A percentile compares a stretch with the other conserved stretches of the same genome.
These are phyloP conservation scores for Tricladium varicosporioides DNA, from an alignment of 2,329 filamentous ascomycete species.

Conservation along the genomic window DNA sequence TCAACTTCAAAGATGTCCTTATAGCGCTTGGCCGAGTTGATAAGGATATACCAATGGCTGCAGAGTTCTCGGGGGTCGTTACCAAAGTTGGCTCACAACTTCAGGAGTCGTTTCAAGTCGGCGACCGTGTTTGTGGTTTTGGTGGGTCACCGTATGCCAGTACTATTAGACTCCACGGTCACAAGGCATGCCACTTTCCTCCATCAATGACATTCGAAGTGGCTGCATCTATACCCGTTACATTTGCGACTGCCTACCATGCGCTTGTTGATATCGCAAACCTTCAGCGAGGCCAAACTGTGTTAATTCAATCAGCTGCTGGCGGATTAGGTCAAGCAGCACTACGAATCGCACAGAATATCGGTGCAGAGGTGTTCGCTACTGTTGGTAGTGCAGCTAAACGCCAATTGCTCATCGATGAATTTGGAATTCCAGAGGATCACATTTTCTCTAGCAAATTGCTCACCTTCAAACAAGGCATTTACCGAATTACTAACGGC, in stretches of 20 bases:
- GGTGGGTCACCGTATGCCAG: slow-evolving; percentile 1
- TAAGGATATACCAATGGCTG: slow-evolving; percentile 28
- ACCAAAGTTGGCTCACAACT: slow-evolving; percentile 24
- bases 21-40: slow-evolving; percentile 33
- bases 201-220: slow-evolving; percentile 5
- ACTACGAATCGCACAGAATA: slow-evolving; percentile 32
- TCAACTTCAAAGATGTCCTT: slow-evolving; percentile 29
- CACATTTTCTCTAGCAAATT: slow-evolving; percentile 16
- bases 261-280: slow-evolving; percentile 40
- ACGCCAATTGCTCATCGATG: slow-evolving; percentile 34
- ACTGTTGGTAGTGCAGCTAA: slow-evolving; percentile 41
- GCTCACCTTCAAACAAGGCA: slow-evolving; percentile 34
- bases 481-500: slow-evolving; percentile 20
- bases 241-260: slow-evolving; percentile 43
- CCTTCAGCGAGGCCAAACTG: slow-evolving; percentile 33
- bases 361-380: slow-evolving; percentile 39
- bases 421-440: slow-evolving; percentile 17
- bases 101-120: slow-evolving; percentile 23
- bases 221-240: slow-evolving; percentile 38
- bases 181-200: slow-evolving; percentile 4
- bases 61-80: slow-evolving; percentile 32
- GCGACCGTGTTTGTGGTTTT: slow-evolving; percentile 28
- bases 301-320: slow-evolving; percentile 19
- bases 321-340: slow-evolving; percentile 18
- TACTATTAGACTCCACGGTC: not conserved